A percentile compares a stretch with the other conserved stretches of the same genome.
These are phyloP conservation scores for Sporobolomyces phaffii DNA, from an alignment of 768 basidiomycete genomes.

Conservation along the genomic window DNA sequence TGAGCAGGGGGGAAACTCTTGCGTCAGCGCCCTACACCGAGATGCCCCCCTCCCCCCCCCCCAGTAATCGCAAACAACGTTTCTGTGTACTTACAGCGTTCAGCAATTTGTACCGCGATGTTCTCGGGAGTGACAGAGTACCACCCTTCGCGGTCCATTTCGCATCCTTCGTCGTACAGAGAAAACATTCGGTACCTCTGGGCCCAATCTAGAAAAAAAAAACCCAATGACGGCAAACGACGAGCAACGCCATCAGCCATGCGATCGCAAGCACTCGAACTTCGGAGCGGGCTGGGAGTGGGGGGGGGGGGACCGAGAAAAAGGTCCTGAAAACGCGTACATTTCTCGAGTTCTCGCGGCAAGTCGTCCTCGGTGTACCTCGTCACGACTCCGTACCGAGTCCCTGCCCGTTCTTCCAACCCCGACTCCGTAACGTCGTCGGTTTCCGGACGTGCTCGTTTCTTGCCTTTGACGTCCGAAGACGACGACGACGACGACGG, in stretches of 20 bases:
- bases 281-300: background rate
- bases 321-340: constrained; percentile 29
- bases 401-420: constrained; percentile 1
- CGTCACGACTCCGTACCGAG: constrained; percentile 21
- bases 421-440: background rate
- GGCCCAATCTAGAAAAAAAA: constrained; percentile 74
- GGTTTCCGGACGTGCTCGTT: constrained; percentile 12
- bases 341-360: constrained; percentile 37
- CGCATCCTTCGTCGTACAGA: constrained; percentile 63
- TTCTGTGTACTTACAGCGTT: constrained; percentile 56
- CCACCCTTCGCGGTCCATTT: constrained; percentile 95
- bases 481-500: background rate
- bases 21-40: no score
- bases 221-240: no score
- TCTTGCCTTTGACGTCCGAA: constrained; percentile 30
- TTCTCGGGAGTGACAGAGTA: constrained; percentile 83
- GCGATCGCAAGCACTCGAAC: background rate
- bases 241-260: no score
- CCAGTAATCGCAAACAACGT: background rate
- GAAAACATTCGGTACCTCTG: constrained; percentile 80
- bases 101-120: constrained; percentile 87
- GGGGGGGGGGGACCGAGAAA: background rate
- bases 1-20: no score
- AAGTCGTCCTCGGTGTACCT: constrained; percentile 12
- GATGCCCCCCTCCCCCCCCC: no score